phyloP scores from a whole-genome alignment of 208 protist species.

The Sergeia podlipaevii region DNA sequence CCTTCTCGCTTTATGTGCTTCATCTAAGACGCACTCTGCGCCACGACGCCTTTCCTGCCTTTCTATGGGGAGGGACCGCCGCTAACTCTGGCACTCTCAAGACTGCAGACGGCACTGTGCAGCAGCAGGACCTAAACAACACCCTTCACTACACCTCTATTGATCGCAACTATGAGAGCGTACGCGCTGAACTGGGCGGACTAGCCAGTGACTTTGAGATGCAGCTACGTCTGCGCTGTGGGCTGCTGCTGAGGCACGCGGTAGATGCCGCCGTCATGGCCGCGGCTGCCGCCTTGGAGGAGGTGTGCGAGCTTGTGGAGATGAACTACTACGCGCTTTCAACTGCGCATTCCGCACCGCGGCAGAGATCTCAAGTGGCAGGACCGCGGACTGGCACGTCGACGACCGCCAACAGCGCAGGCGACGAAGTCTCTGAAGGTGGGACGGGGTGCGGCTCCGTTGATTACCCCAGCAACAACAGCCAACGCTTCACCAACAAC shows the following conservation, averaged over 20 bases:
- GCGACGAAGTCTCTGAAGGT: too few species aligned
- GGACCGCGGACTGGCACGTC: too few species aligned
- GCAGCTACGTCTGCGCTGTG: slow-evolving; percentile 11
- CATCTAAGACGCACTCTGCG: slow-evolving; percentile 34
- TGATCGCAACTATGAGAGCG: slow-evolving; percentile 45
- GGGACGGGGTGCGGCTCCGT: too few species aligned
- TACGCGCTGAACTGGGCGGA: slow-evolving; percentile 7
- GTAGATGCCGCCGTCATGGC: slow-evolving; percentile 18
- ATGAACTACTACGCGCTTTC: background rate
- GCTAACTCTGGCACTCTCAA: background rate
- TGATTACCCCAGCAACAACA: too few species aligned
- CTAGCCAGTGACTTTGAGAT: slow-evolving; percentile 8
- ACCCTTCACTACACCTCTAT: slow-evolving; percentile 51
- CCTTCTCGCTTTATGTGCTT: slow-evolving; percentile 33
- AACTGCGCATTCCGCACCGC: background rate
- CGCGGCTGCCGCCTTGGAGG: slow-evolving; percentile 21
- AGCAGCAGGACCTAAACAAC: slow-evolving; percentile 21
- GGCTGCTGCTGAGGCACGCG: slow-evolving; percentile 13
- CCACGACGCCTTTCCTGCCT: slow-evolving; percentile 40
- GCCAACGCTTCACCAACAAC: too few species aligned
- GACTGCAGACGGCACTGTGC: too few species aligned
- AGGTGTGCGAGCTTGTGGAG: slow-evolving; percentile 8
- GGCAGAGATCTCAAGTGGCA: too few species aligned
- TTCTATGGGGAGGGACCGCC: slow-evolving; percentile 12
- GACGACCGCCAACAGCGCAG: too few species aligned